Base-by-base conservation (phyloP, 495 filamentous ascomycete species). In the Tuber indicum region DNA sequence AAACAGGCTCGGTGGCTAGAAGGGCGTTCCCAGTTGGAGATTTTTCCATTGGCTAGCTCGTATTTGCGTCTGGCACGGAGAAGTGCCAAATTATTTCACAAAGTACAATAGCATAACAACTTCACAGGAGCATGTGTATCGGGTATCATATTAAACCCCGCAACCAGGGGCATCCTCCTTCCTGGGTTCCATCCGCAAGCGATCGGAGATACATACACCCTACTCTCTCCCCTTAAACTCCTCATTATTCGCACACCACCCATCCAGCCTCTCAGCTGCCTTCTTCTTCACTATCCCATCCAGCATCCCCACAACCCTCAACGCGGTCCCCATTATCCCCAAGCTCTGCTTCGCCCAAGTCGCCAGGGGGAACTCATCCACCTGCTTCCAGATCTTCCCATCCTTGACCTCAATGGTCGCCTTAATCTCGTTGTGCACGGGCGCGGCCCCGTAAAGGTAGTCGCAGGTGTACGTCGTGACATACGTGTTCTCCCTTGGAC, bases 341-440 rank as follows among this genome's bases (percentile, higher is more conserved):
- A 80, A 76, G 7, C 73, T 74, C 71, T 80, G 78, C 41, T 70
- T 72, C 44, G 49, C 78, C 78, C 78, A 79, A 17, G 36, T 71
- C 39, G 23, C 70, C 43, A 79, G 44, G 73, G 73, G 58, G 43
- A 80, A 80, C 41, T 71, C 73, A 32, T 80, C 78, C 7, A 43
- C 71, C 14, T 80, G 78, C 26, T 58, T 39, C 44, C 46, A 26
- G 3, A 80, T 16, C 49, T 73, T 79, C 41, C 78, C 76, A 44
- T 79, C 78, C 19, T 39, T 49, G 17, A 79, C 17, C 41, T 72
- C 77, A 9, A 80, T 17, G 2, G 71, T 69, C 19, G 73, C 76
- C 5, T 70, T 70, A 7, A 80, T 73, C 10, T 71, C 49, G 43
- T 80, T 80, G n/a, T 72, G 77, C 39, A 80, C 76, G 17, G 10